Conservation (phyloP, 2,329 filamentous ascomycete species). For the Calycina herbarum region DNA sequence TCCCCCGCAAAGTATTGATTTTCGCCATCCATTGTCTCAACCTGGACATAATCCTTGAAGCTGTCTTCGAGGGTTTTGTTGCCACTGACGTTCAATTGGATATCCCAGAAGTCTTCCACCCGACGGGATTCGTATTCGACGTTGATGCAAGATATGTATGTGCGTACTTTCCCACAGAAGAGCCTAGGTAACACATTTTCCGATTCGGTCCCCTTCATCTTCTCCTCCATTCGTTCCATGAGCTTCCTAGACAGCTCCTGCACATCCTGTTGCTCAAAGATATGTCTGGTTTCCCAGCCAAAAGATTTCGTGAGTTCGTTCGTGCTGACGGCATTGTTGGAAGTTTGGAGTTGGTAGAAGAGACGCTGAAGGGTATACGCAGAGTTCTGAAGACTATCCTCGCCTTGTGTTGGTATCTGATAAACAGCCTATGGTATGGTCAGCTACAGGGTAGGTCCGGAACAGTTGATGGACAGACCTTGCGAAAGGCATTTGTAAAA, state of each 20-base stretch:
- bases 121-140: slow-evolving; percentile 96
- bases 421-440: slow-evolving; percentile 72
- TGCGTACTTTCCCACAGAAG: slow-evolving; percentile 98
- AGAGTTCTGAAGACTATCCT: slow-evolving; percentile 79
- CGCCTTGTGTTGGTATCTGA: slow-evolving; percentile 88
- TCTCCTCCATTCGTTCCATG: slow-evolving; percentile 95
- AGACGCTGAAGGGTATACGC: slow-evolving; percentile 91
- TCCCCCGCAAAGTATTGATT: slow-evolving; percentile 97
- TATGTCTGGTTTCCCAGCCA: slow-evolving; percentile 96
- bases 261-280: slow-evolving; percentile 98
- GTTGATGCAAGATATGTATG: slow-evolving; percentile 97
- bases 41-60: slow-evolving; percentile 93
- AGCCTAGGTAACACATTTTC: slow-evolving; percentile 86
- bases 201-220: slow-evolving; percentile 94
- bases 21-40: slow-evolving; percentile 95
- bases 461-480: slow-evolving; percentile 53
- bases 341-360: slow-evolving; percentile 93
- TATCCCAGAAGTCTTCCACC: slow-evolving; percentile 97
- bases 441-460: slow-evolving; percentile 11
- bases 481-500: slow-evolving; percentile 90
- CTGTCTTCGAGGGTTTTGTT: slow-evolving; percentile 93
- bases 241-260: slow-evolving; percentile 94
- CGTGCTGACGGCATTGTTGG: slow-evolving; percentile 78
- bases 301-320: slow-evolving; percentile 95
- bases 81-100: slow-evolving; percentile 93